A percentile compares a stretch with the other conserved stretches of the same genome.
Conservation (phyloP, 495 filamentous ascomycete species). For the Entonaema liquescens region DNA sequence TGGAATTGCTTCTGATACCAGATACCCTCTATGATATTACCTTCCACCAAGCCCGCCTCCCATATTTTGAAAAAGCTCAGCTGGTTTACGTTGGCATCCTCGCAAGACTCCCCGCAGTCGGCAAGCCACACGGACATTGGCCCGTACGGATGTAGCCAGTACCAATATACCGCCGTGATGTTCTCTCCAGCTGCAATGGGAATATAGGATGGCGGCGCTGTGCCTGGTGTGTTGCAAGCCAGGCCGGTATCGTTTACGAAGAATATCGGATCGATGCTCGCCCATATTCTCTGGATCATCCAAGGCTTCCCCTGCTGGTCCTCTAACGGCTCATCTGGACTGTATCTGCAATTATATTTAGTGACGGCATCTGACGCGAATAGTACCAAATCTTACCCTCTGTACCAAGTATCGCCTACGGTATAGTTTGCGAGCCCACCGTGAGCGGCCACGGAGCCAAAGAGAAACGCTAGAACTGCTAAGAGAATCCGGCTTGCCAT, state of each 20-base stretch:
- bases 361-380: background rate
- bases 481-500: conserved; percentile 39
- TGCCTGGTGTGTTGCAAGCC: conserved; percentile 56
- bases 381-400: conserved; percentile 47
- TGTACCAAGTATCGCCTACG: conserved; percentile 58
- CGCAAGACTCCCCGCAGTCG: conserved; percentile 53
- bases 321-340: conserved; percentile 47
- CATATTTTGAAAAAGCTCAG: conserved; percentile 63
- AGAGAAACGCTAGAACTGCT: conserved; percentile 40
- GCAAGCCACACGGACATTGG: conserved; percentile 62
- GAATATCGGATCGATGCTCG: conserved; percentile 57
- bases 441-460: conserved; percentile 47
- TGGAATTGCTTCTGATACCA: conserved; percentile 64
- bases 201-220: conserved; percentile 53
- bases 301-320: conserved; percentile 53
- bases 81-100: conserved; percentile 49
- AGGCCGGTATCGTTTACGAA: conserved; percentile 46
- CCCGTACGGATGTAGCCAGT: conserved; percentile 63
- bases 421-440: conserved; percentile 60
- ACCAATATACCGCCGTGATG: conserved; percentile 59
- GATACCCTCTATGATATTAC: conserved; percentile 56
- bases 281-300: conserved; percentile 57
- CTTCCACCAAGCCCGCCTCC: conserved; percentile 57
- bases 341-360: conserved; percentile 45
- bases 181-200: conserved; percentile 53